Percentiles rank a stretch among this genome's conserved stretches.
Conservation (phyloP, 2,329 filamentous ascomycete species). For the Alternaria arbusti region DNA sequence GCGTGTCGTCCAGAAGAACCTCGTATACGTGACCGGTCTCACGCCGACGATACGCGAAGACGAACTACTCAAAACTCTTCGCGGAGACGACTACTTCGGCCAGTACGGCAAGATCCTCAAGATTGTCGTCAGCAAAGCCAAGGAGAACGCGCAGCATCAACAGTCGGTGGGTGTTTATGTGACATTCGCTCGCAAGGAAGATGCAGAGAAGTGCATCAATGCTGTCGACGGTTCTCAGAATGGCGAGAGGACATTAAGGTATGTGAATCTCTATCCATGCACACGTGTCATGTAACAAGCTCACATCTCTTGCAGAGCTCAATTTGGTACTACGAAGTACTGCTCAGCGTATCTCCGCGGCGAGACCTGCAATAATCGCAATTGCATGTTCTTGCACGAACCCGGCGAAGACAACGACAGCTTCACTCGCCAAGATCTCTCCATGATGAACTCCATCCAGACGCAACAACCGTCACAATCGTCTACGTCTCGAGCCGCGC, state of each 20-base stretch:
- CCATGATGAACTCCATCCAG: conserved; percentile 89
- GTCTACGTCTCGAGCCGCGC: conserved; percentile 58
- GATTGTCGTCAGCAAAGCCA: conserved; percentile 96
- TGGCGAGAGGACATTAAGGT: conserved; percentile 83
- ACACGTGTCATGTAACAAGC: conserved; percentile 12
- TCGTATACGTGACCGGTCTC: conserved; percentile 96
- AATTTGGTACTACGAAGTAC: conserved; percentile 94
- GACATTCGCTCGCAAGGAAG: conserved; percentile 91
- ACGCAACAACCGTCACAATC: conserved; percentile 74
- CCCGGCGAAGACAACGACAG: conserved; percentile 98
- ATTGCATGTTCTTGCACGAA: conserved; percentile 98
- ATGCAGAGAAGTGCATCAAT: conserved; percentile 86
- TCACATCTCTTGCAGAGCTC: conserved; percentile 57
- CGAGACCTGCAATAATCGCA: conserved; percentile 91
- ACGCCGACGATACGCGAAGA: conserved; percentile 92
- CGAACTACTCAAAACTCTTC: conserved; percentile 85
- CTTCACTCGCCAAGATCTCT: conserved; percentile 92
- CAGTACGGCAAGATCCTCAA: conserved; percentile 99
- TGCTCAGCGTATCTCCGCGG: conserved; percentile 96
- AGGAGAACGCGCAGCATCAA: conserved; percentile 72
- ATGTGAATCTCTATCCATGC: conserved; percentile 37
- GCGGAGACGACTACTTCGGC: conserved; percentile 92
- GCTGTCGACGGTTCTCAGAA: conserved; percentile 93
- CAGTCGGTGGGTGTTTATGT: conserved; percentile 97
- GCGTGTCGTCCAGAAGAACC: conserved; percentile 95